Base-by-base conservation (phyloP, 768 basidiomycete genomes). In the Boletus speciosus region DNA sequence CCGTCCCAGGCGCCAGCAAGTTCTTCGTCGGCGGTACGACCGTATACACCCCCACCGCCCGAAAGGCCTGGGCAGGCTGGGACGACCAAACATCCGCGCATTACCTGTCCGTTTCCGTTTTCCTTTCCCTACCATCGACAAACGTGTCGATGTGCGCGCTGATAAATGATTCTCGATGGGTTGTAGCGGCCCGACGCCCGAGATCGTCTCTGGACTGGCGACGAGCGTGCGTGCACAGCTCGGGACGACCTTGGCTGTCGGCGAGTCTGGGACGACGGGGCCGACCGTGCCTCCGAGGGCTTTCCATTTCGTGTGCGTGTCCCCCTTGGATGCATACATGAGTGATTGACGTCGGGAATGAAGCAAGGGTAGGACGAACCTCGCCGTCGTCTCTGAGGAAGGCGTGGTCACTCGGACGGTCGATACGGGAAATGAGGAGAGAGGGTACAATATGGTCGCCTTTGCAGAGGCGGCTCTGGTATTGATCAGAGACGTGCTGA, bases 391-490 rank as follows among this genome's bases (percentile, higher is more conserved):
- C 1, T 47, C 47, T 6, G 35, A 47, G 10, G 35, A 47, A 7
- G 47, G 35, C 4, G 16, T 25, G 34, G 23, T 47, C 5, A 49
- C 47, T 12, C 36, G 47, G 36, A 36, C 6, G 35, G 35, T 47
- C 15, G 47, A 37, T 11, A 47, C 34, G 23, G 35, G 47, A 25
- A 47, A 14, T 23, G 35, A 47, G 47, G 47, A 47, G 15, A 6
- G 47, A 15, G 44, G 19, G 21, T 32, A 34, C 21, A 46, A 46
- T 9, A 46, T 46, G 45, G 45, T 46, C 31, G 45, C 45, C 19
- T 46, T 46, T 46, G 45, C 45, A 34, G 45, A 46, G 45, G 45
- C 45, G 21, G 47, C 34, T 4, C 35, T 47, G 47, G 47, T 47
- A 1, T 6, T 40, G n/a, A 19, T 49, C 37, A 41, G 48, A 4